phyloP scores from a whole-genome alignment of 1,284 basidiomycete genomes.

The Ceratobasidium papillatum region DNA sequence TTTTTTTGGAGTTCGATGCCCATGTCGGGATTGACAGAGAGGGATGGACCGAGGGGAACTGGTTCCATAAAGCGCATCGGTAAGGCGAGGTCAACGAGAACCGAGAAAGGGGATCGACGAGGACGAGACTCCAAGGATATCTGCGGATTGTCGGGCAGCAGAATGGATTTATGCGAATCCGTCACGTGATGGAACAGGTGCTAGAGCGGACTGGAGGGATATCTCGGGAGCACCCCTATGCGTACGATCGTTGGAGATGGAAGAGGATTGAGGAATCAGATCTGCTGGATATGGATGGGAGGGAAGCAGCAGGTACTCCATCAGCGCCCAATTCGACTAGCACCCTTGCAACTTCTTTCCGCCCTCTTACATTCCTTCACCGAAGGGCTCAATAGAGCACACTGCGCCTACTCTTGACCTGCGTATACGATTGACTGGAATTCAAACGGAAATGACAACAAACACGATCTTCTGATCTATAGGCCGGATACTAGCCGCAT shows the following conservation, averaged over 20 bases:
- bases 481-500: no score
- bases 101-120: slow-evolving; percentile 43
- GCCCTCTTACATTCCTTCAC: no score
- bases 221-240: neutral
- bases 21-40: slow-evolving; percentile 57
- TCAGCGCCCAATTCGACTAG: neutral
- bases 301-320: neutral
- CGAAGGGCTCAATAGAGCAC: no score
- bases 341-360: neutral
- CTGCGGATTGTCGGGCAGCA: slow-evolving; percentile 39
- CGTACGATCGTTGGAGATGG: slow-evolving; percentile 6
- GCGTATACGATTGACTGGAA: no score
- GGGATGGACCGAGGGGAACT: slow-evolving; percentile 55
- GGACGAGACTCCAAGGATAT: slow-evolving; percentile 44
- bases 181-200: neutral
- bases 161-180: slow-evolving; percentile 16
- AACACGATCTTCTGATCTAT: no score
- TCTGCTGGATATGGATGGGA: neutral
- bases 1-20: slow-evolving; percentile 84
- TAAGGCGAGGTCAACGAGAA: slow-evolving; percentile 29
- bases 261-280: neutral
- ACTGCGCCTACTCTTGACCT: no score
- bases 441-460: no score
- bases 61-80: slow-evolving; percentile 53
- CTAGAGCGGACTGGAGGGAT: slow-evolving; percentile 13